A percentile compares a stretch with the other conserved stretches of the same genome.
Conservation (phyloP, 306 rosid genomes). For the Dalbergia oliveri region DNA sequence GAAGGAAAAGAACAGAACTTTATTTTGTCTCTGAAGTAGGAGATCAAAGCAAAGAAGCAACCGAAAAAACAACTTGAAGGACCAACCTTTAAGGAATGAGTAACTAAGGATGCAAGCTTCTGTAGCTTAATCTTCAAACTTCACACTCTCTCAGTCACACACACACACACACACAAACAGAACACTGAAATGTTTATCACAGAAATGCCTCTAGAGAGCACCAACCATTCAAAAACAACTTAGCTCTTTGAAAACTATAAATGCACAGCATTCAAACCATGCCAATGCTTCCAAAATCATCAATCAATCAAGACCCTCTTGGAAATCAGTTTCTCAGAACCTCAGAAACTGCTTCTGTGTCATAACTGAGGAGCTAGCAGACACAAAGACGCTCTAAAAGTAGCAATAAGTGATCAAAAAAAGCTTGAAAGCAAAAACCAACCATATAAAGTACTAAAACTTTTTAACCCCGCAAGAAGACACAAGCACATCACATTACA, state of each 20-base stretch:
- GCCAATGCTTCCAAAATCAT: slow-evolving; percentile 56
- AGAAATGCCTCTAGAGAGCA: slow-evolving; percentile 33
- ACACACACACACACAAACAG: slow-evolving; percentile 5
- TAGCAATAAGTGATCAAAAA: slow-evolving; percentile 7
- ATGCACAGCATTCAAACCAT: background rate
- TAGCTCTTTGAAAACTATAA: slow-evolving; percentile 38
- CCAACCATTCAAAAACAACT: slow-evolving; percentile 41
- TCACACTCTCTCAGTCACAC: slow-evolving; percentile 38
- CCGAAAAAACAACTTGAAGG: slow-evolving; percentile 39
- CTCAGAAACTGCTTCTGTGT: slow-evolving; percentile 48
- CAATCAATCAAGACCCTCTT: slow-evolving; percentile 45
- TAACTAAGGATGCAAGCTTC: slow-evolving; percentile 56
- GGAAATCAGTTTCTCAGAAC: slow-evolving; percentile 39
- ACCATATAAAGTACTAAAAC: slow-evolving; percentile 14
- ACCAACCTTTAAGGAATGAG: slow-evolving; percentile 84
- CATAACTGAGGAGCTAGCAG: slow-evolving; percentile 35
- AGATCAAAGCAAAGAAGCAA: slow-evolving; percentile 57
- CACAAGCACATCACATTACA: slow-evolving; percentile 20
- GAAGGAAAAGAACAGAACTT: slow-evolving; percentile 33
- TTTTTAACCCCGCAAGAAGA: slow-evolving; percentile 47
- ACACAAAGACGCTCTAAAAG: slow-evolving; percentile 49
- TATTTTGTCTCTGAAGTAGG: slow-evolving; percentile 42
- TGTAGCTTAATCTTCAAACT: slow-evolving; percentile 65
- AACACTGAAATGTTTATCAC: background rate
- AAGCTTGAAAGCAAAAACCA: slow-evolving; percentile 44